Conservation (phyloP, 2,329 filamentous ascomycete genomes). For the Claviceps sp. region DNA sequence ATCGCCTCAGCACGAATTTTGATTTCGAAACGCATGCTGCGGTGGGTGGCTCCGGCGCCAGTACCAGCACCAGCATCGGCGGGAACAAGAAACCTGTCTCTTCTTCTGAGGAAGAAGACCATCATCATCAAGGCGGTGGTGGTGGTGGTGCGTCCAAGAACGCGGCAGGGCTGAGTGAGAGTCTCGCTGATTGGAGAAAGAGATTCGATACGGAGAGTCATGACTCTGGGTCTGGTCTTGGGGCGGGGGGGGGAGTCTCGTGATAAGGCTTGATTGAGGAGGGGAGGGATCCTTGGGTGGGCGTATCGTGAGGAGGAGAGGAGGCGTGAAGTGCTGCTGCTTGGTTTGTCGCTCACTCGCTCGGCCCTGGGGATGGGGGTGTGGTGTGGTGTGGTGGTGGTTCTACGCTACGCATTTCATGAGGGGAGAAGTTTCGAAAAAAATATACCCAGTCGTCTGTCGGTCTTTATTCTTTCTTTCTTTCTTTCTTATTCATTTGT, state of each 20-base stretch:
- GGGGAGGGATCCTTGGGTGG: not conserved
- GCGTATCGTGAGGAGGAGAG: no score
- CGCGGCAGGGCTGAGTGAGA: slow-evolving; percentile 49
- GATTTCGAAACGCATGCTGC: slow-evolving; percentile 54
- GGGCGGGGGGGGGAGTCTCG: not conserved
- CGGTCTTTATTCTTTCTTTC: not conserved
- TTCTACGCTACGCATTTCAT: slow-evolving; percentile 15
- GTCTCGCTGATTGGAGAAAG: slow-evolving; percentile 67
- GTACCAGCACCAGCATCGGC: not conserved
- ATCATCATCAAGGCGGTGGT: slow-evolving; percentile 25
- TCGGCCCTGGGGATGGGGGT: no score
- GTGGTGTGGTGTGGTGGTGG: not conserved
- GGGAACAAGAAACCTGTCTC: slow-evolving; percentile 22
- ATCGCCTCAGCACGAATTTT: slow-evolving; percentile 78
- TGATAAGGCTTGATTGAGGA: slow-evolving; percentile 2
- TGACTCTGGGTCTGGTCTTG: slow-evolving; percentile 11
- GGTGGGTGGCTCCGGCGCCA: not conserved
- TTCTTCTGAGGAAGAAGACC: no score
- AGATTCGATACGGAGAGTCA: slow-evolving; percentile 48
- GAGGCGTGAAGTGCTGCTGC: no score
- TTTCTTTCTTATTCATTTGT: not conserved
- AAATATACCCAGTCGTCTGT: slow-evolving; percentile 16
- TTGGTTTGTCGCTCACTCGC: no score
- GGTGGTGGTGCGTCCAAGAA: slow-evolving; percentile 12
- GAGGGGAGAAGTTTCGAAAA: slow-evolving; percentile 2